Base-by-base conservation (phyloP, 164 flowering plant genomes). In the Piper longum region DNA sequence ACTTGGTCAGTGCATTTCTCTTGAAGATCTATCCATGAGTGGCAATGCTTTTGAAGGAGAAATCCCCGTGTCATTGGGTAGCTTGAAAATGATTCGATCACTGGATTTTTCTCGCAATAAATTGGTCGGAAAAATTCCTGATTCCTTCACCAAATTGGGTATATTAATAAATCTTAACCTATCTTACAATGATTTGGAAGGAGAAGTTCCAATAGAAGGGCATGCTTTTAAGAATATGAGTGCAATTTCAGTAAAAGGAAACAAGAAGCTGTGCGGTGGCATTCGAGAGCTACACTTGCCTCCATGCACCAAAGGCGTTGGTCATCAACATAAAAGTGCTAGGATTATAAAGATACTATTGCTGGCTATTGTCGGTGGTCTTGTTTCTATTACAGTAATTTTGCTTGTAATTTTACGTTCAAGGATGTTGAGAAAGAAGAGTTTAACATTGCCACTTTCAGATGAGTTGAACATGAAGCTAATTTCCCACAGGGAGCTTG, bases 171-270 rank as follows among this genome's bases (percentile, higher is more conserved):
- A 54, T 11, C 56, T 79, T 5, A 70, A 80, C 64, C 51, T 82
- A 2, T 80, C 85, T 14, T 74, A 54, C 67, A 82, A 82, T 52
- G 41, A 71, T 18, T 41, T 82, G 9, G 76, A 78, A 13, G 82
- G 82, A 4, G 74, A 72, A 54, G 77, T 82, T 16, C 83, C 86
- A 54, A 64, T n/a, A 2, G 48, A 61, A 26, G 83, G 86, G 11
- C 52, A 72, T 5, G 80, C 78, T 43, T n/a, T 9, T 16, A 76
- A 76, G 69, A 17, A 42, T 14, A 26, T 26, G 36, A 76, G 68
- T 60, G 75, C 65, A 8, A 6, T 75, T 11, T 68, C 71, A 14
- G 5, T 80, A 2, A 2, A 26, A 0, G 79, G 79, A 61, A 82
- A 82, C 57, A 41, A 5, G 1, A 52, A 62, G 57, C 74, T 82